Percentiles rank a stretch among this genome's conserved stretches.
phyloP scores from a whole-genome alignment of 495 filamentous ascomycete species.

The Filosporella fistucella region DNA sequence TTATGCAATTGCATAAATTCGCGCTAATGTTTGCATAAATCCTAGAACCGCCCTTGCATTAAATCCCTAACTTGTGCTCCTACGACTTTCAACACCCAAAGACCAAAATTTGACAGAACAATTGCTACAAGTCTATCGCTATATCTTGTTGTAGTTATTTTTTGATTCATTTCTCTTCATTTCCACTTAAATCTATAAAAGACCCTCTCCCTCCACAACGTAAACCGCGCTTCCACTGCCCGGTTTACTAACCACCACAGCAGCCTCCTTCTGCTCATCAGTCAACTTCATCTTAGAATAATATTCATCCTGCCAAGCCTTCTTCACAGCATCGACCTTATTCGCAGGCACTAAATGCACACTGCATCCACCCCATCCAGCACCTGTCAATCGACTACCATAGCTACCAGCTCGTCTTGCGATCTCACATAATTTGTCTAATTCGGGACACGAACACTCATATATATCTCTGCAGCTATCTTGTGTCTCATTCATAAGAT shows the following conservation, averaged over 20 bases:
- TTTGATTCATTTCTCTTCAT: too few species aligned
- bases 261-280: conserved; percentile 67
- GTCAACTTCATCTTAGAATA: conserved; percentile 74
- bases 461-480: conserved; percentile 77
- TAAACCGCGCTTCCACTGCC: conserved; percentile 62
- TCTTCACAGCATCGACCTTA: conserved; percentile 76
- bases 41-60: too few species aligned
- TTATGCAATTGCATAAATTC: too few species aligned
- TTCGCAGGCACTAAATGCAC: conserved; percentile 88
- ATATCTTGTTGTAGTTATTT: too few species aligned
- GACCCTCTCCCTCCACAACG: conserved; percentile 13
- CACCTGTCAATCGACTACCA: conserved; percentile 85
- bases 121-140: too few species aligned
- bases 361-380: conserved; percentile 94
- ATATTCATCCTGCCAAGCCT: conserved; percentile 74
- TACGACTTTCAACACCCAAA: too few species aligned
- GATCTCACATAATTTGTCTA: conserved; percentile 81
- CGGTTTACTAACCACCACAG: conserved; percentile 88
- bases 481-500: conserved; percentile 85
- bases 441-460: conserved; percentile 85
- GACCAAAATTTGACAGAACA: too few species aligned
- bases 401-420: conserved; percentile 74
- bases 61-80: too few species aligned
- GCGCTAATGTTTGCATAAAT: too few species aligned
- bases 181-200: too few species aligned